Evolutionary conservation across 371 early-diverging fungal species (phyloP).

Genomic region (Mucor sp.): DNA sequence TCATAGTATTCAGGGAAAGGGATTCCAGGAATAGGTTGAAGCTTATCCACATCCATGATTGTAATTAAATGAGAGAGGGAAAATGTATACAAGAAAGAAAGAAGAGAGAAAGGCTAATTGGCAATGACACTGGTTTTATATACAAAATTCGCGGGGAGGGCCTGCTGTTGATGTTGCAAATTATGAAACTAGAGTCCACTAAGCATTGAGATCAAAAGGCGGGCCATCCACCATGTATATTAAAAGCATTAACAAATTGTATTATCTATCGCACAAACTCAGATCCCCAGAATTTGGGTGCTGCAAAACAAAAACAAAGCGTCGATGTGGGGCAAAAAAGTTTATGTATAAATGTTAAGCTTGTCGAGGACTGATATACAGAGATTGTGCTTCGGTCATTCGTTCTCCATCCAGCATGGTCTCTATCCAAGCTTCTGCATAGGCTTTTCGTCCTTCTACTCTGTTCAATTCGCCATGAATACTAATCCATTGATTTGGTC

Average conservation of each 20-base stretch:
- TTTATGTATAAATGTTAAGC: neutral
- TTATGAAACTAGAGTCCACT: neutral
- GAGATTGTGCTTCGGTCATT: slow-evolving; percentile 31
- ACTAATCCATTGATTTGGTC: slow-evolving; percentile 65
- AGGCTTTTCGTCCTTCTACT: slow-evolving; percentile 77
- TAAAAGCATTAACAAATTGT: neutral
- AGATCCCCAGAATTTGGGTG: slow-evolving; percentile 24
- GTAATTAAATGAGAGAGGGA: neutral
- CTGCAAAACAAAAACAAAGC: neutral
- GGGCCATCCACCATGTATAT: neutral
- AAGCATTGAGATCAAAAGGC: neutral
- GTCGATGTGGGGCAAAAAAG: slow-evolving; percentile 2
- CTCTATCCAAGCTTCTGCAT: slow-evolving; percentile 65
- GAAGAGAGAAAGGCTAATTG: neutral
- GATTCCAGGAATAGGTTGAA: slow-evolving; percentile 49
- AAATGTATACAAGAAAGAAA: neutral
- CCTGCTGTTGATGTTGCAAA: neutral
- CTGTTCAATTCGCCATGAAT: slow-evolving; percentile 52
- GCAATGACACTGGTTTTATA: neutral
- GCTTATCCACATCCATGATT: slow-evolving; percentile 32
- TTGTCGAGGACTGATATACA: slow-evolving; percentile 35
- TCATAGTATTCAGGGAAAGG: slow-evolving; percentile 68
- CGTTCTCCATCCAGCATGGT: slow-evolving; percentile 47
- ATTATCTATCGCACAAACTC: slow-evolving; percentile 5
- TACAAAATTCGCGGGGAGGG: neutral